A percentile compares a stretch with the other conserved stretches of the same genome.
These are phyloP conservation scores for Cicer chorassanicum DNA, from an alignment of 306 rosid genomes.

Conservation along the genomic window DNA sequence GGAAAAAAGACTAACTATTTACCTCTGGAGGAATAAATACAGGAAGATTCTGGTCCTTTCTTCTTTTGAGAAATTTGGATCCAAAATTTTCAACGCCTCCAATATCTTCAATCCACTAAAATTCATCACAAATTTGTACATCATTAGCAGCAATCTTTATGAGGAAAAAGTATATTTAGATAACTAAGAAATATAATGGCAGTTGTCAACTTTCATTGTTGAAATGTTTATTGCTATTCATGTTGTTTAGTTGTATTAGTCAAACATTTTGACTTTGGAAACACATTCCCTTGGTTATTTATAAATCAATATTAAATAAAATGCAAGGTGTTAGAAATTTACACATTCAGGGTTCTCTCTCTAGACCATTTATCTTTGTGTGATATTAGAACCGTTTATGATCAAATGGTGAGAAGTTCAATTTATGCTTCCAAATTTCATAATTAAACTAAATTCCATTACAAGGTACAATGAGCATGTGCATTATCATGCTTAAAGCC, in stretches of 20 bases:
- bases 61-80: constrained; percentile 64
- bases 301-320: constrained; percentile 17
- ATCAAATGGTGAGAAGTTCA: constrained; percentile 2
- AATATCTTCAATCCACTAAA: constrained; percentile 88
- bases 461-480: constrained; percentile 8
- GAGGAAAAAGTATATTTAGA: neutral
- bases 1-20: constrained; percentile 39
- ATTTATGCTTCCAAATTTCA: constrained; percentile 19
- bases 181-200: constrained; percentile 35
- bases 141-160: constrained; percentile 29
- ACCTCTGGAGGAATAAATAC: constrained; percentile 89
- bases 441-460: neutral
- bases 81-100: constrained; percentile 87
- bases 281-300: constrained; percentile 20
- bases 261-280: neutral
- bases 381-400: constrained; percentile 11
- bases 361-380: constrained; percentile 16
- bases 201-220: constrained; percentile 25
- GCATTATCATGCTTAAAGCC: constrained; percentile 25
- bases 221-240: constrained; percentile 25
- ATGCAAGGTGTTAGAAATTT: constrained; percentile 21
- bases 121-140: constrained; percentile 37
- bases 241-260: neutral
- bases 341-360: constrained; percentile 17
- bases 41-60: constrained; percentile 72